phyloP scores from a whole-genome alignment of 768 basidiomycete species.

The Russula vinacea region DNA sequence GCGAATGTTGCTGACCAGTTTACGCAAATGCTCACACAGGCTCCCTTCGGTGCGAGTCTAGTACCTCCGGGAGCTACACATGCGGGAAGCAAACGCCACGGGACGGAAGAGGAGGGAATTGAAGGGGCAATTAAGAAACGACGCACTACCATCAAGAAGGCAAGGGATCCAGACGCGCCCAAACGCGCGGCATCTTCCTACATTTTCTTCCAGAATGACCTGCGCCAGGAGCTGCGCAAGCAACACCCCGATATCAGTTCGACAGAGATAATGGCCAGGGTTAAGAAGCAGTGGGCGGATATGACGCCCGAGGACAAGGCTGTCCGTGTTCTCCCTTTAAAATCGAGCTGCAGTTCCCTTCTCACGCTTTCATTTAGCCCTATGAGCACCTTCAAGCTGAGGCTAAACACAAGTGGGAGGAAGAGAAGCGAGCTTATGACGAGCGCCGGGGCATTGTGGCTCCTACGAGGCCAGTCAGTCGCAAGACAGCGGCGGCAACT shows the following conservation, averaged over 20 bases:
- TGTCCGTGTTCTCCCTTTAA: conserved; percentile 45
- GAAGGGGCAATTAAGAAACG: conserved; percentile 47
- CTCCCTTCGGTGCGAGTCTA: conserved; percentile 34
- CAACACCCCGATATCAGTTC: conserved; percentile 63
- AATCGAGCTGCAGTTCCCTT: conserved; percentile 3
- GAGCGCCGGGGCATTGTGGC: conserved; percentile 40
- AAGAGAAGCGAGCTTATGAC: conserved; percentile 64
- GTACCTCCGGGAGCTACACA: conserved; percentile 1
- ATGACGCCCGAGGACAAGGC: conserved; percentile 69
- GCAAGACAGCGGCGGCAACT: background rate
- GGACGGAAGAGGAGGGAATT: conserved; percentile 29
- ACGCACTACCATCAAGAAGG: conserved; percentile 55
- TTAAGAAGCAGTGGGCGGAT: conserved; percentile 69
- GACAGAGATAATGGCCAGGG: conserved; percentile 65
- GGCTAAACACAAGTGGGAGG: conserved; percentile 63
- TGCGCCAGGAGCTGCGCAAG: conserved; percentile 69
- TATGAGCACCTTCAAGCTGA: conserved; percentile 51
- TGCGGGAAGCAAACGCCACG: conserved; percentile 51
- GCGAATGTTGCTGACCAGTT: conserved; percentile 60
- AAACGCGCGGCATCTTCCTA: conserved; percentile 92
- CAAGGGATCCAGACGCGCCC: conserved; percentile 88
- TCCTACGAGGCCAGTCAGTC: conserved; percentile 11
- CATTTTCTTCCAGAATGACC: conserved; percentile 90
- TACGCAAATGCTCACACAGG: conserved; percentile 46
- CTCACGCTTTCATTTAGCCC: conserved; percentile 41